Conservation (phyloP, 75 land plant species). For the Cunninghamia lanceolata region DNA sequence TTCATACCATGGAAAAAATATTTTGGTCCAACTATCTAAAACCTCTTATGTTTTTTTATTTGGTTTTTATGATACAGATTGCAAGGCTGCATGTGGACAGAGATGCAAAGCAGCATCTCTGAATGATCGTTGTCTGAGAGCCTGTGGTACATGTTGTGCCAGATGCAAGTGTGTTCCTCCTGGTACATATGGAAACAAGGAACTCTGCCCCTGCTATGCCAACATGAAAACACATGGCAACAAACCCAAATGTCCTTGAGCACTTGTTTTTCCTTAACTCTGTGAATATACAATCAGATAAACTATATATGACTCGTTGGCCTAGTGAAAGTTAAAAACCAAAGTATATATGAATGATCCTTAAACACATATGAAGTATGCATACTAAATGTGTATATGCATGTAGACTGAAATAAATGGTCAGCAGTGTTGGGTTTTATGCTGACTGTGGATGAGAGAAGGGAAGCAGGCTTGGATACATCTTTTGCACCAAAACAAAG, state of each 20-base stretch:
- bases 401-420: too few relatives aligned
- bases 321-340: too few relatives aligned
- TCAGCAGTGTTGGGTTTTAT: too few relatives aligned
- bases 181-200: conserved; percentile 40
- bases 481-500: too few relatives aligned
- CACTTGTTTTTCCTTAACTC: too few relatives aligned
- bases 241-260: conserved; percentile 29
- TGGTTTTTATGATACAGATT: conserved; percentile 13
- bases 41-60: neutral
- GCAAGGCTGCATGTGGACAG: conserved; percentile 16
- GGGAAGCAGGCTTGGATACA: too few relatives aligned
- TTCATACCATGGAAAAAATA: neutral
- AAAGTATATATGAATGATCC: too few relatives aligned
- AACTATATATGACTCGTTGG: too few relatives aligned
- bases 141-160: conserved; percentile 36
- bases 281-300: too few relatives aligned
- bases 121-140: conserved; percentile 17
- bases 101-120: conserved; percentile 31
- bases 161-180: conserved; percentile 50
- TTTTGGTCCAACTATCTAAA: neutral
- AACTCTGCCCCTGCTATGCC: conserved; percentile 45
- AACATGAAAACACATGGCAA: conserved; percentile 37
- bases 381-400: too few relatives aligned
- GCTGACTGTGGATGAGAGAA: too few relatives aligned
- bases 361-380: too few relatives aligned